Percentiles rank a stretch among this genome's conserved stretches.
phyloP scores from a whole-genome alignment of 2,329 filamentous ascomycete genomes.

The Pyrenochaeta sp. region DNA sequence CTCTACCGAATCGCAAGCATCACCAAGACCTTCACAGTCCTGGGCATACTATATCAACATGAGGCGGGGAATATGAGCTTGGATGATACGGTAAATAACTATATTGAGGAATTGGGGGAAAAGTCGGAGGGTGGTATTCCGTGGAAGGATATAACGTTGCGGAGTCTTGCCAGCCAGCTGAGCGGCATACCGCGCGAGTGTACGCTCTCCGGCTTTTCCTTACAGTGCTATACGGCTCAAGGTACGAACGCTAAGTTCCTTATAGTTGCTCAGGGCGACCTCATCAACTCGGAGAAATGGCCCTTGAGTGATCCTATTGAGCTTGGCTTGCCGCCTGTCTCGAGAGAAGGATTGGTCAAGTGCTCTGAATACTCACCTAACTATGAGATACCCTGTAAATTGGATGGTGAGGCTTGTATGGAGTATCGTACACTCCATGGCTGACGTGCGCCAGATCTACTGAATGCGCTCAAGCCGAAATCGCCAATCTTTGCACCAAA shows the following conservation, averaged over 20 bases:
- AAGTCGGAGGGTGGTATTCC: slow-evolving; percentile 41
- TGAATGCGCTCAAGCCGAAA: slow-evolving; percentile 39
- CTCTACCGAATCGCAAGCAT: slow-evolving; percentile 53
- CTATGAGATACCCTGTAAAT: slow-evolving; percentile 40
- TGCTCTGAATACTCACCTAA: slow-evolving; percentile 48
- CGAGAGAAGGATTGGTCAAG: slow-evolving; percentile 37
- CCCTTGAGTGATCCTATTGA: slow-evolving; percentile 9
- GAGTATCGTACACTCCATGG: background rate
- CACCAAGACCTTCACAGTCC: slow-evolving; percentile 46
- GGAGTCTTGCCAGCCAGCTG: slow-evolving; percentile 54
- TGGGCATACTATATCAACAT: slow-evolving; percentile 45
- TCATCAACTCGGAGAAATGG: slow-evolving; percentile 28
- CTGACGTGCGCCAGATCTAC: slow-evolving; percentile 39
- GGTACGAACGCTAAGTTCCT: slow-evolving; percentile 35
- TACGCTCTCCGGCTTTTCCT: slow-evolving; percentile 15
- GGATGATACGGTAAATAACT: slow-evolving; percentile 45
- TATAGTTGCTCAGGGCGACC: slow-evolving; percentile 40
- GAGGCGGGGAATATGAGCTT: slow-evolving; percentile 45
- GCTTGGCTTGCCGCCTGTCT: slow-evolving; percentile 48
- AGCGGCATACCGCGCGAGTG: slow-evolving; percentile 54
- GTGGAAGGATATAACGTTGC: slow-evolving; percentile 55
- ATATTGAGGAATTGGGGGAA: slow-evolving; percentile 41
- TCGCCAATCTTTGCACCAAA: slow-evolving; percentile 53
- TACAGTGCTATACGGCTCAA: slow-evolving; percentile 23
- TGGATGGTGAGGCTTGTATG: slow-evolving; percentile 20